These are phyloP conservation scores for Pythium pyrilobum DNA, from an alignment of 352 stramenopile species.

Conservation along the genomic window DNA sequence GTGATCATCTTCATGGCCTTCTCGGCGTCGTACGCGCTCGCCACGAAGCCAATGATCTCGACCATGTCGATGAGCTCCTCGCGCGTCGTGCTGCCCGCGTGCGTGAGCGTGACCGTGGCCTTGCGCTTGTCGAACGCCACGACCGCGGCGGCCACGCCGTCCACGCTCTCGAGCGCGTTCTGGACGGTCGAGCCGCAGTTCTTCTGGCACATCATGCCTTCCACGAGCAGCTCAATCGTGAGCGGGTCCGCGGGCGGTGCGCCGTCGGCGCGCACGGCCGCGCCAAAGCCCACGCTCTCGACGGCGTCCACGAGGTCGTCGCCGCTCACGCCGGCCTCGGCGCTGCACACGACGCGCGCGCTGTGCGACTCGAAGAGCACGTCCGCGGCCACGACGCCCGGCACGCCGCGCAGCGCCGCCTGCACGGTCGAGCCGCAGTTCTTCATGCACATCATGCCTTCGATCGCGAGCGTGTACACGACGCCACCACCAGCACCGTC, in stretches of 20 bases:
- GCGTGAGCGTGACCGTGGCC: constrained; percentile 46
- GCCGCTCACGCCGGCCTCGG: constrained; percentile 29
- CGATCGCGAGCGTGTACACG: constrained; percentile 70
- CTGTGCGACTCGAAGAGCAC: constrained; percentile 65
- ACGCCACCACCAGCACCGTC: constrained; percentile 8
- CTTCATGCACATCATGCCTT: constrained; percentile 95
- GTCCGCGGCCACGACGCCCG: constrained; percentile 59
- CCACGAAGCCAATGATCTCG: constrained; percentile 67
- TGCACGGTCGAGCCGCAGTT: constrained; percentile 92
- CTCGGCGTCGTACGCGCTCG: constrained; percentile 47
- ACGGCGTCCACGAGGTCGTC: constrained; percentile 70
- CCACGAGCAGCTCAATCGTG: constrained; percentile 65
- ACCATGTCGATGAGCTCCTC: constrained; percentile 74
- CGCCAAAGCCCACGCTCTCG: constrained; percentile 74
- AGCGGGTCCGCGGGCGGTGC: constrained; percentile 17
- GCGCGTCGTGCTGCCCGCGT: constrained; percentile 39
- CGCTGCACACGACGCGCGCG: constrained; percentile 45
- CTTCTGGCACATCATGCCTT: constrained; percentile 95
- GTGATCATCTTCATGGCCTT: constrained; percentile 50
- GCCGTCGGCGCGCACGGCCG: constrained; percentile 27
- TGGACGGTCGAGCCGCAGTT: constrained; percentile 92
- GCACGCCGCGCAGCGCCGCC: constrained; percentile 56
- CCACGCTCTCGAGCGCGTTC: constrained; percentile 75
- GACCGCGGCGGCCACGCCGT: constrained; percentile 59
- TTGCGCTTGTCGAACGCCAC: constrained; percentile 75